Base-by-base conservation (phyloP, 164 flowering plant species). In the Macadamia integrifolia region DNA sequence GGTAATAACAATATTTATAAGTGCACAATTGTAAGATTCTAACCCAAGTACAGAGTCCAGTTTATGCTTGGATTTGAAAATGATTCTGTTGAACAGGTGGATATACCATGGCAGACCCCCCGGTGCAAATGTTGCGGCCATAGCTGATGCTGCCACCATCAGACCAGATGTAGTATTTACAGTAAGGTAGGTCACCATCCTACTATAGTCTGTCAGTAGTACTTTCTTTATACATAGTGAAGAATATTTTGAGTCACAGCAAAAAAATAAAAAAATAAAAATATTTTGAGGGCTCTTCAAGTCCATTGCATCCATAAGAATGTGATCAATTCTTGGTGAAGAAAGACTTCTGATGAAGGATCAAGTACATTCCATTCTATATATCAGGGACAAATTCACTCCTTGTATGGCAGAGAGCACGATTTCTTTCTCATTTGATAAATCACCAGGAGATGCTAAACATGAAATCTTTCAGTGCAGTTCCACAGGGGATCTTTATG, bases 401-500 rank as follows among this genome's bases (percentile, higher is more conserved):
- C 32, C n/a, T 44, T 46, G 11, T 52, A 65, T 40, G 23, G 56
- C 28, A 14, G 60, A 23, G 23, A 23, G 23, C 23, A 35, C 3
- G 40, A 40, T 35, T 62, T 8, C 6, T 43, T 35, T 31, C 17
- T 35, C 4, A 1, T 35, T 62, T 13, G n/a, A 49, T 2, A 35
- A 35, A 28, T 35, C 30, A 30, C 7, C 28, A 31, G 32, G 1
- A n/a, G 7, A 30, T 28, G 62, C 75, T 75, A 69, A 78, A 68
- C 13, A 65, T 61, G 66, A 72, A 58, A 66, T 58, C 40, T 17
- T 72, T n/a, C 28, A 66, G 65, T 81, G 77, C 88, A 92, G 98
- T 75, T 86, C 86, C 63, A 70, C 76, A 18, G 98, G 98, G 58
- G 90, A 87, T 65, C 91, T 90, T 42, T 92, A 88, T 68, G 96